Base-by-base conservation (phyloP, 768 basidiomycete genomes). In the Pleurotus platypus region DNA sequence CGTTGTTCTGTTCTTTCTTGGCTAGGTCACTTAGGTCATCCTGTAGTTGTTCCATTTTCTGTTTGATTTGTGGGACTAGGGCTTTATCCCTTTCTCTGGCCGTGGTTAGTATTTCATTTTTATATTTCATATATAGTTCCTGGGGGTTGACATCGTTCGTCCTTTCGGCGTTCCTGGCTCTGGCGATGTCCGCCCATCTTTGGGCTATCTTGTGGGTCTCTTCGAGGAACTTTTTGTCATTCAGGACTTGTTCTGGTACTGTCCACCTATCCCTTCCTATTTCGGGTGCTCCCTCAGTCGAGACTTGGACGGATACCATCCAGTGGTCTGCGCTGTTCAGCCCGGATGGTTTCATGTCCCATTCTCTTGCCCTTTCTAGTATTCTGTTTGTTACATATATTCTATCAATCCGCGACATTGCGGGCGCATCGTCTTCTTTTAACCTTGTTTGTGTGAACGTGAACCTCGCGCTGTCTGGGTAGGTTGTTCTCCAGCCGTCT, bases 191-290 rank as follows among this genome's bases (percentile, higher is more conserved):
- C 16, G 7, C 12, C 39, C 18, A 24, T 37, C 46, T 42, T 54
- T 45, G 22, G 5, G 16, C 11, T 57, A 24, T n/a, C 60, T 46
- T 3, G 62, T 7, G 2, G 47, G 43, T 24, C 60, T 27, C 12
- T 35, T 53, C n/a, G 30, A 30, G 56, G 11, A 69, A 54, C 11
- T 55, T 43, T 22, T 61, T 58, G 46, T 71, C 65, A 55, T 62
- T 64, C 1, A 65, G 30, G 12, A 66, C 4, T 39, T 55, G 57
- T 11, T 0, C 9, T 4, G 69, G 69, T 5, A 73, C 63, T 1
- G 60, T 35, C 71, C 73, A 75, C 35, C 71, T 56, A 5, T 72
- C 75, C 51, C 60, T 60, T 0, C 72, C 73, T n/a, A 68, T 62
- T n/a, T 42, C 39, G 13, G 75, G 69, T 16, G 64, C 47, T 13